phyloP scores from a whole-genome alignment of 2,329 filamentous ascomycete species.

The Stachybotrys chartarum region DNA sequence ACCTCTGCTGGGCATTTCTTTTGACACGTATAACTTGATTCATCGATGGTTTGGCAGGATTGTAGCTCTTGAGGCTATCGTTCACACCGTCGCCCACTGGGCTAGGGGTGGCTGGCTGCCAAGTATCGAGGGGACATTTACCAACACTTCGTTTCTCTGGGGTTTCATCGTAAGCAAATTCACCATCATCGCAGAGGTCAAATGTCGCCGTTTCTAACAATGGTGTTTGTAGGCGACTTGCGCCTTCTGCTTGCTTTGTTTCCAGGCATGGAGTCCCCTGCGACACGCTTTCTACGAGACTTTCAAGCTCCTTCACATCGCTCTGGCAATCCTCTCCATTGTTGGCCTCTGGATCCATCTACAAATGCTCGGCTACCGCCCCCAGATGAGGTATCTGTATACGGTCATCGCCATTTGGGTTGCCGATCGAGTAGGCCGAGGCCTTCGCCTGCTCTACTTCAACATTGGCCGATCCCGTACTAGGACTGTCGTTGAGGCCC shows the following conservation, averaged over 20 bases:
- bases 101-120: slow-evolving; percentile 41
- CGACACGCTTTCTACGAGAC: slow-evolving; percentile 75
- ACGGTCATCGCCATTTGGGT: slow-evolving; percentile 60
- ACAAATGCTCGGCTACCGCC: slow-evolving; percentile 39
- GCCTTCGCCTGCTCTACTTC: slow-evolving; percentile 54
- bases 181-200: background rate
- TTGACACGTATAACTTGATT: slow-evolving; percentile 76
- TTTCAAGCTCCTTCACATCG: slow-evolving; percentile 68
- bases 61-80: slow-evolving; percentile 60
- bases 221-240: slow-evolving; percentile 39
- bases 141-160: slow-evolving; percentile 44
- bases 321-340: slow-evolving; percentile 51
- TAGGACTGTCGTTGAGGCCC: slow-evolving; percentile 63
- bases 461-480: slow-evolving; percentile 63
- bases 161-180: slow-evolving; percentile 55
- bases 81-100: slow-evolving; percentile 58
- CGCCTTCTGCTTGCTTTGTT: slow-evolving; percentile 53
- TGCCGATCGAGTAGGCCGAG: slow-evolving; percentile 53
- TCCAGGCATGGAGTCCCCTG: slow-evolving; percentile 64
- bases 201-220: slow-evolving; percentile 2
- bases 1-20: slow-evolving; percentile 62
- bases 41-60: slow-evolving; percentile 78
- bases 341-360: slow-evolving; percentile 63
- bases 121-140: slow-evolving; percentile 23
- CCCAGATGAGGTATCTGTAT: slow-evolving; percentile 52